Evolutionary conservation across 140 eudicot genomes (phyloP), one percentile per base, ranked within the genome.

Genomic region (Stevia rebaudiana): DNA sequence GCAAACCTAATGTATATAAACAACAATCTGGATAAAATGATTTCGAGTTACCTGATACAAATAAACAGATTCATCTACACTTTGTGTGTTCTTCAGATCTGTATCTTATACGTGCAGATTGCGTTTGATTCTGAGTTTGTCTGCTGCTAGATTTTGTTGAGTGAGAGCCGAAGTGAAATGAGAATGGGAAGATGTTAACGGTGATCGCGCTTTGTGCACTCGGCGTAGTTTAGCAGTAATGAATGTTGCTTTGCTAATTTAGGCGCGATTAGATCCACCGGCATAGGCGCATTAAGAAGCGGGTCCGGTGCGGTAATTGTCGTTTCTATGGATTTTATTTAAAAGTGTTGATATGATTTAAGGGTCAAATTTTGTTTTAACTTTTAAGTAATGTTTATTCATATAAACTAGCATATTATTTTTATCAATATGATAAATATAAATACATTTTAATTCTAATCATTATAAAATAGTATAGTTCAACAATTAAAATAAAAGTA

Each of bases 241-340:
- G 41, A 10, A 36, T 54, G 11, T 36, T 48, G 10, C 10, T 36
- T 16, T 42, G 62, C 75, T 70, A 47, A 35, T 47, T 4, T 70
- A 60, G 43, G 11, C 75, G 47, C n/a, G 3, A 53, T 61, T 70
- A 70, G 75, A 70, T 70, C 75, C 69, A 70, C 75, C 69, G 75
- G 60, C 75, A 19, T 2, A 33, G 9, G 11, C 10, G 3, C 33
- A 23, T 52, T 37, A 67, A 23, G 63, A 67, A 67, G 28, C 21
- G 72, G 69, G 61, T 70, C 54, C 61, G 59, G 60, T 46, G 42
- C 25, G 60, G 68, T 50, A 47, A 35, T 49, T 21, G 75, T 50
- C 25, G 68, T 70, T 51, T 47, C 61, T 17, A 41, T 21, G 35
- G 49, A n/a, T 0, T 56, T 41, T 36, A 17, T 16, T 4, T 44